phyloP scores from a whole-genome alignment of 257 asterid genomes.

The Nicotiana knightiana region DNA sequence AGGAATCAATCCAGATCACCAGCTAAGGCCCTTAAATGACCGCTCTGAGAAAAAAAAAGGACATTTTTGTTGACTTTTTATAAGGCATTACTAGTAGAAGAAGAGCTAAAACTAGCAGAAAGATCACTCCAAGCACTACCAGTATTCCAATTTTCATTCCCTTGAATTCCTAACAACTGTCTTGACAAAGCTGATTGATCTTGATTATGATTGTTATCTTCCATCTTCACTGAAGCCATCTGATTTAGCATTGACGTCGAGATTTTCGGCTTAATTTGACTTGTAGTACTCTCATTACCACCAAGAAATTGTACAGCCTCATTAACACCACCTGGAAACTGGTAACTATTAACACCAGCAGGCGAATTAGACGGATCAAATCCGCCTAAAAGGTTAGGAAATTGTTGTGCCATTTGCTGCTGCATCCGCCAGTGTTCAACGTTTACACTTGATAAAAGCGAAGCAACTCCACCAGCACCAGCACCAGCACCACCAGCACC shows the following conservation, averaged over 20 bases:
- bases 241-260: conserved; percentile 40
- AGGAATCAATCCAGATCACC: not conserved
- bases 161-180: conserved; percentile 42
- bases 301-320: conserved; percentile 29
- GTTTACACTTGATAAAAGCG: conserved; percentile 35
- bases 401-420: conserved; percentile 47
- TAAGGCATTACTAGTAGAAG: conserved; percentile 59
- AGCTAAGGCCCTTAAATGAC: not conserved
- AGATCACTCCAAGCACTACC: conserved; percentile 58
- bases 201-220: conserved; percentile 31
- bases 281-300: conserved; percentile 9
- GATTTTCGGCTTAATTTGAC: conserved; percentile 36
- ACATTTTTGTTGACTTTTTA: conserved; percentile 1
- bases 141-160: conserved; percentile 48
- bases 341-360: conserved; percentile 23
- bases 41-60: not conserved
- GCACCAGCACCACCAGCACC: conserved; percentile 22
- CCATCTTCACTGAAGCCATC: conserved; percentile 58
- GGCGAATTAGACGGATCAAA: conserved; percentile 30
- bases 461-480: conserved; percentile 36
- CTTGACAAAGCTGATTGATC: conserved; percentile 40
- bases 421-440: conserved; percentile 63
- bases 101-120: conserved; percentile 63
- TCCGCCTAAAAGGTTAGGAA: conserved; percentile 48
- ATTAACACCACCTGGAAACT: conserved; percentile 31